A percentile compares a stretch with the other conserved stretches of the same genome.
These are phyloP conservation scores for Mycena floridula DNA, from an alignment of 768 basidiomycete species.

Conservation along the genomic window DNA sequence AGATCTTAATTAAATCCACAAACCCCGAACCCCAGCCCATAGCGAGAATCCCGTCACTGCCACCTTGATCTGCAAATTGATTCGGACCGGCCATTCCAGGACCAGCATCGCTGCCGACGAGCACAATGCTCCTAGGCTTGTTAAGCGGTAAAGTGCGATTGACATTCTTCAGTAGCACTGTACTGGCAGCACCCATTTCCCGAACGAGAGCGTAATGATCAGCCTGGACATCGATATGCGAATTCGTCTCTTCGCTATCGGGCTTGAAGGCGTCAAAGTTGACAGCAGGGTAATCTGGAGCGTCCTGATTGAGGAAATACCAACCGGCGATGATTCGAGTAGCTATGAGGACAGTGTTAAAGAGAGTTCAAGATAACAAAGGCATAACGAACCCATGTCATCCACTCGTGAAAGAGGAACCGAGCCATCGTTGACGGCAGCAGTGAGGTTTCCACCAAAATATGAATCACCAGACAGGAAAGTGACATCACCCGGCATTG, in stretches of 20 bases:
- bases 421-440: slow-evolving; percentile 63
- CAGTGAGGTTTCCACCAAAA: slow-evolving; percentile 64
- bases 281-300: slow-evolving; percentile 48
- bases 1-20: slow-evolving; percentile 6
- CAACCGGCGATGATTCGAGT: slow-evolving; percentile 70
- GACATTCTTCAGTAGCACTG: slow-evolving; percentile 72
- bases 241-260: slow-evolving; percentile 46
- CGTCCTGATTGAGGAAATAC: slow-evolving; percentile 65
- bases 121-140: slow-evolving; percentile 50
- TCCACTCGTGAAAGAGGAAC: slow-evolving; percentile 61
- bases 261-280: slow-evolving; percentile 68
- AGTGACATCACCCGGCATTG: slow-evolving; percentile 60
- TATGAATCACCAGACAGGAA: slow-evolving; percentile 47
- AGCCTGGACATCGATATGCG: slow-evolving; percentile 60
- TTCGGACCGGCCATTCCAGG: slow-evolving; percentile 67
- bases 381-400: slow-evolving; percentile 71
- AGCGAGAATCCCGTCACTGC: slow-evolving; percentile 66
- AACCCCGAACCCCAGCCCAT: slow-evolving; percentile 91
- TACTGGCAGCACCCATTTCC: slow-evolving; percentile 67
- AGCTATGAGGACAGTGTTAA: slow-evolving; percentile 29
- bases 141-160: slow-evolving; percentile 50
- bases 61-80: slow-evolving; percentile 54
- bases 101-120: slow-evolving; percentile 62
- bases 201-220: slow-evolving; percentile 65
- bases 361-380: neutral